phyloP scores from a whole-genome alignment of 139 green algal species.

The Haematococcus lacustris region DNA sequence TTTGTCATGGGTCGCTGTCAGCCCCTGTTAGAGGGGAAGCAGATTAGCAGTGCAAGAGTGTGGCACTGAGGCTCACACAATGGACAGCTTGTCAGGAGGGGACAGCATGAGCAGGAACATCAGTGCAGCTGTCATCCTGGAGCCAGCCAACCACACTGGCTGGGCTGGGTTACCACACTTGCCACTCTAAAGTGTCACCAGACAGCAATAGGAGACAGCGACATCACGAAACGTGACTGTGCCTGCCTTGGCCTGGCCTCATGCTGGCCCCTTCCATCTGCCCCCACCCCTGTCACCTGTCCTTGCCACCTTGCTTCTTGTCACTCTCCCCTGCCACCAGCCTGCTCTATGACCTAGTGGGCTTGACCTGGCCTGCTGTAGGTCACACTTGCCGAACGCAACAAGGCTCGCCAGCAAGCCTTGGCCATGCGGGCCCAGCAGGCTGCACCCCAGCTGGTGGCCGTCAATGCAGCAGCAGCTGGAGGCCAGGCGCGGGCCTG shows the following conservation, averaged over 20 bases:
- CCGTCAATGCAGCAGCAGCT: conserved; percentile 1
- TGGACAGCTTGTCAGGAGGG: too few relatives aligned
- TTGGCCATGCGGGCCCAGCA: neutral
- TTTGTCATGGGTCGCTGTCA: too few relatives aligned
- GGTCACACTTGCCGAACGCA: conserved; percentile 46
- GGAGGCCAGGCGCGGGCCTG: too few relatives aligned
- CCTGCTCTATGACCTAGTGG: neutral
- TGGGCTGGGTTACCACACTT: neutral
- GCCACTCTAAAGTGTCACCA: neutral
- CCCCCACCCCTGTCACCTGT: neutral
- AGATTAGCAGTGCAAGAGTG: too few relatives aligned
- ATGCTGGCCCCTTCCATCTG: neutral
- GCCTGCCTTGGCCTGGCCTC: neutral
- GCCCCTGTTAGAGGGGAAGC: too few relatives aligned
- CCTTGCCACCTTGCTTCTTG: neutral
- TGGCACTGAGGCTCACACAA: too few relatives aligned
- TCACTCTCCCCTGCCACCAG: neutral
- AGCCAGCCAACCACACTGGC: neutral
- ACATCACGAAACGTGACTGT: neutral
- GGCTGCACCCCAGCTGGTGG: neutral
- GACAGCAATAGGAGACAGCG: neutral
- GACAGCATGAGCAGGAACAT: too few relatives aligned
- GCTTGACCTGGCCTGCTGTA: neutral
- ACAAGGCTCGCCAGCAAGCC: conserved; percentile 37
- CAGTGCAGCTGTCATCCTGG: too few relatives aligned